Base-by-base conservation (phyloP, 139 green algal species). In the Diplosphaera chodatii region DNA sequence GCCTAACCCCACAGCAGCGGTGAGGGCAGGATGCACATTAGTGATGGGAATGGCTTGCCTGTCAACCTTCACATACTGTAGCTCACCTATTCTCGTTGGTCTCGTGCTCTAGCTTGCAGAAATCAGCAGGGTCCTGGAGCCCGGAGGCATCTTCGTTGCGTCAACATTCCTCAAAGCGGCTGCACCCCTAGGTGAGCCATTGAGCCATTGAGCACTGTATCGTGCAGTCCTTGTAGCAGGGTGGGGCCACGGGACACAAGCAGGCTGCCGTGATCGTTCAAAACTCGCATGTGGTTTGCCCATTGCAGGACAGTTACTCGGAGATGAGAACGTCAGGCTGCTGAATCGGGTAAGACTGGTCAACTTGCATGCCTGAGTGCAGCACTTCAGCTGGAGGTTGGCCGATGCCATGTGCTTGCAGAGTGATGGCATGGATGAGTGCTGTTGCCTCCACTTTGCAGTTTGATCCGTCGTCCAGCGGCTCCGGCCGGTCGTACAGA, bases 121-220 rank as follows among this genome's bases (percentile, higher is more conserved):
- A 80, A 96, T 99, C 65, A 86, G 73, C 37, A 78, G 94, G 3
- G 91, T 97, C 70, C 76, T 99, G 77, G 75, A 81, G n/a, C 94
- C 94, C 3, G 94, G 94, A 2, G 94, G 94, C 32, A 82, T 96
- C 32, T 97, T 98, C 86, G 92, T 98, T 1, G 93, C 80, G 1
- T 91, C 86, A 22, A 99, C 94, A 0, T 97, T 98, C 77, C 74
- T 97, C 5, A 87, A 78, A 2, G 68, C 79, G 1, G 37, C 79
- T 4, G 84, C 92, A 25, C 90, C 87, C 4, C 76, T 97, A 34
- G 92, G 90, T 20, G 67, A 87, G 74, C 56, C 37, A 13, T n/a
- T n/a, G n/a, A n/a, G n/a, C n/a, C n/a, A n/a, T n/a, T n/a, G n/a
- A n/a, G n/a, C n/a, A n/a, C n/a, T n/a, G n/a, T n/a, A n/a, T n/a